phyloP scores from a whole-genome alignment of 2,329 filamentous ascomycete genomes.

The Neophaeococcomyces aloes region DNA sequence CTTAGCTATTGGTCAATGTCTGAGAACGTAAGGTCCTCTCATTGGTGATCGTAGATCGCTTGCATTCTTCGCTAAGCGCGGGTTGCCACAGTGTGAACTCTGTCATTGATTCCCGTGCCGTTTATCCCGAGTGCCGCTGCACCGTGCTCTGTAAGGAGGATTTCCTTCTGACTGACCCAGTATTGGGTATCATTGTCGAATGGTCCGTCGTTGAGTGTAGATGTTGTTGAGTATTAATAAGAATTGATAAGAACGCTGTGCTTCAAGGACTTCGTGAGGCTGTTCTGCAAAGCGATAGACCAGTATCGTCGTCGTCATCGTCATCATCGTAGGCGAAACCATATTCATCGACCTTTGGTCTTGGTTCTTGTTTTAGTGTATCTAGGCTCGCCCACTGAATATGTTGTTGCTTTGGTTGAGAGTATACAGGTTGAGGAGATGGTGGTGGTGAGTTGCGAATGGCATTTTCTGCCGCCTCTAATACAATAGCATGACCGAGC shows the following conservation, averaged over 20 bases:
- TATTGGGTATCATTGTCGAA: conserved; percentile 6
- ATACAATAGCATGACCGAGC: conserved; percentile 19
- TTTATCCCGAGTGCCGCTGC: too few species aligned
- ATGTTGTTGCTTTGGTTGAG: conserved; percentile 9
- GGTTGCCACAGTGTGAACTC: too few species aligned
- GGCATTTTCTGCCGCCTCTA: conserved; percentile 18
- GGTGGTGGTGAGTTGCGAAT: conserved; percentile 20
- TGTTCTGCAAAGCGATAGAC: conserved; percentile 18
- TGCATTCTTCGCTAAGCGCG: too few species aligned
- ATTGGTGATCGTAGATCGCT: too few species aligned
- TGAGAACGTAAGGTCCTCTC: too few species aligned
- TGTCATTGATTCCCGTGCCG: too few species aligned
- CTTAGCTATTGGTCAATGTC: too few species aligned
- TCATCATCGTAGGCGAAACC: conserved; percentile 19
- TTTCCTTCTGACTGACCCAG: neutral
- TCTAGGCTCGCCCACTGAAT: conserved; percentile 1
- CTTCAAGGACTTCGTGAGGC: conserved; percentile 12
- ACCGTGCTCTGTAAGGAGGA: too few species aligned
- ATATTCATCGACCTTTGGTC: conserved; percentile 17
- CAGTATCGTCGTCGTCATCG: conserved; percentile 18
- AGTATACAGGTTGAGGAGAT: conserved; percentile 18
- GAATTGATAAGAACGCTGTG: neutral
- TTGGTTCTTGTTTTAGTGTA: conserved; percentile 2
- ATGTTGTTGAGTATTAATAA: neutral
- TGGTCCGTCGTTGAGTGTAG: neutral